Evolutionary conservation across 1,139 yeast species (phyloP).

Genomic region (Waltiozyma sp.): DNA sequence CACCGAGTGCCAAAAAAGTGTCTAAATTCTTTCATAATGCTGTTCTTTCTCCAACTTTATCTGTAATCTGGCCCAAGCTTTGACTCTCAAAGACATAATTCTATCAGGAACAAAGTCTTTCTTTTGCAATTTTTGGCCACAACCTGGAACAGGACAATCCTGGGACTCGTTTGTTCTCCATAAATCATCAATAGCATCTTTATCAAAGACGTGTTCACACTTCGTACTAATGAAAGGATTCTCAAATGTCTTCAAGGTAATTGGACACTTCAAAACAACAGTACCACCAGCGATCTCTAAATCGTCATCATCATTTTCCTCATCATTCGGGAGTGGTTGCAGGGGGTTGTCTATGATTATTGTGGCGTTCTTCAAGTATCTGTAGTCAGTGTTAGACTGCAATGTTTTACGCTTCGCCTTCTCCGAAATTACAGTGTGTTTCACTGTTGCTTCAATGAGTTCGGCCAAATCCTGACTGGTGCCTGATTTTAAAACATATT

Average conservation of each 20-base stretch:
- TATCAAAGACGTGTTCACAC: constrained; percentile 57
- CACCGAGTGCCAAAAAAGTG: too few species aligned
- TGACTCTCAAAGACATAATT: constrained; percentile 40
- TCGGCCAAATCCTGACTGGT: constrained; percentile 9
- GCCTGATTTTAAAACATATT: constrained; percentile 9
- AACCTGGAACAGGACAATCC: constrained; percentile 17
- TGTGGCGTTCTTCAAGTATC: constrained; percentile 12
- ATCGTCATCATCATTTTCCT: constrained; percentile 38
- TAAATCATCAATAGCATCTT: constrained; percentile 25
- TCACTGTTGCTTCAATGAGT: constrained; percentile 8
- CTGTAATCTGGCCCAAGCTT: constrained; percentile 4
- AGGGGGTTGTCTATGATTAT: constrained; percentile 19
- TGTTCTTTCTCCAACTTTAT: not conserved
- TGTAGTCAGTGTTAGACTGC: constrained; percentile 4
- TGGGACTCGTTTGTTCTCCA: constrained; percentile 8
- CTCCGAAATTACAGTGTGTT: not conserved
- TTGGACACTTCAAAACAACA: constrained; percentile 54
- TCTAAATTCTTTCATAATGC: not conserved
- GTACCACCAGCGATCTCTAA: constrained; percentile 57
- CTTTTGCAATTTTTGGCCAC: constrained; percentile 5
- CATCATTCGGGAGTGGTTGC: constrained; percentile 25
- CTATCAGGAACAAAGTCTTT: constrained; percentile 31
- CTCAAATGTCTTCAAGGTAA: constrained; percentile 39
- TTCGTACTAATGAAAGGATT: constrained; percentile 40
- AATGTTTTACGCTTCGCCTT: not conserved